A percentile compares a stretch with the other conserved stretches of the same genome.
These are phyloP conservation scores for Colletotrichum lupini DNA, from an alignment of 2,329 filamentous ascomycete species.

Conservation along the genomic window DNA sequence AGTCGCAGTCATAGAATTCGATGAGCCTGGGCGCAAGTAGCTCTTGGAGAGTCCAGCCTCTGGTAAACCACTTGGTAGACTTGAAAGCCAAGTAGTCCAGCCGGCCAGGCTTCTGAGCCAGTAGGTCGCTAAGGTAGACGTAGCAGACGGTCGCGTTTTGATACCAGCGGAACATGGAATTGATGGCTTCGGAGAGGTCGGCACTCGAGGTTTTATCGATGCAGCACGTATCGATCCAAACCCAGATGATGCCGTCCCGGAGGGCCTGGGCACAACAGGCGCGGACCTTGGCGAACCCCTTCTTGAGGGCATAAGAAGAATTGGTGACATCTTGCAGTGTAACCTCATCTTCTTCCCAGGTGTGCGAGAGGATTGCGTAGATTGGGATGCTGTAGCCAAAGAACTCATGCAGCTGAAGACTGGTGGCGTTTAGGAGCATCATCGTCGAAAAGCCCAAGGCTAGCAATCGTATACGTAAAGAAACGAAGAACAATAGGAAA, in stretches of 20 bases:
- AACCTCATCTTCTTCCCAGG: constrained; percentile 44
- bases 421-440: constrained; percentile 40
- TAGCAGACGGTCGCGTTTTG: constrained; percentile 41
- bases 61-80: constrained; percentile 38
- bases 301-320: not conserved
- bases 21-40: constrained; percentile 43
- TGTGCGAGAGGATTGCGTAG: constrained; percentile 47
- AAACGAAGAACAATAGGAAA: too few species aligned
- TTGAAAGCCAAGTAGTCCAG: not conserved
- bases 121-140: constrained; percentile 36
- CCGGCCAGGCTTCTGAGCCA: constrained; percentile 6
- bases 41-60: constrained; percentile 45
- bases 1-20: constrained; percentile 42
- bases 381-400: constrained; percentile 38
- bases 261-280: constrained; percentile 37
- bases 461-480: not conserved
- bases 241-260: constrained; percentile 38
- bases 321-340: constrained; percentile 33
- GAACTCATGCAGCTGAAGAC: constrained; percentile 37
- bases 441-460: constrained; percentile 29
- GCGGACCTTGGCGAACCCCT: constrained; percentile 39
- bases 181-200: constrained; percentile 43
- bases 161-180: constrained; percentile 44
- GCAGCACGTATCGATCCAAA: constrained; percentile 46
- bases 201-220: constrained; percentile 43